Percentiles rank a stretch among this genome's conserved stretches.
Conservation (phyloP, 2,329 filamentous ascomycete genomes). For the Fusarium siculi region DNA sequence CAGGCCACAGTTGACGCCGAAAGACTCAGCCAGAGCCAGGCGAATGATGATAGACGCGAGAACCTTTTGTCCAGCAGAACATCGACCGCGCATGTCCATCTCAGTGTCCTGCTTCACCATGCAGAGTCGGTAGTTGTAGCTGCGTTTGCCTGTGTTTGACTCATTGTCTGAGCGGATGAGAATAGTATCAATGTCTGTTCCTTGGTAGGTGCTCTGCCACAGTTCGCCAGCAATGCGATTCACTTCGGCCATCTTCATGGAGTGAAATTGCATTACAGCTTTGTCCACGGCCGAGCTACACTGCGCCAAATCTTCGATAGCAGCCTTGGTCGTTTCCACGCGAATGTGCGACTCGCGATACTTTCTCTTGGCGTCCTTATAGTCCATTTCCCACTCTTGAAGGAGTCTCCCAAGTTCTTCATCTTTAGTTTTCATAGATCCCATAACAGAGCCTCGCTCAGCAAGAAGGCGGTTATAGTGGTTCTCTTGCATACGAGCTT, state of each 20-base stretch:
- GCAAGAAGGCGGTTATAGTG: slow-evolving; percentile 76
- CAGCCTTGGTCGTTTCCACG: slow-evolving; percentile 90
- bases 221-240: slow-evolving; percentile 94
- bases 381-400: slow-evolving; percentile 85
- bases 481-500: slow-evolving; percentile 75
- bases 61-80: slow-evolving; percentile 96
- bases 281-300: slow-evolving; percentile 89
- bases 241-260: slow-evolving; percentile 97
- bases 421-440: slow-evolving; percentile 85
- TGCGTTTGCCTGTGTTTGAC: slow-evolving; percentile 75
- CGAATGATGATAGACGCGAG: slow-evolving; percentile 98
- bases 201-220: slow-evolving; percentile 97
- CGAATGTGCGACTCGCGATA: slow-evolving; percentile 91
- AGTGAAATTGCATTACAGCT: slow-evolving; percentile 97
- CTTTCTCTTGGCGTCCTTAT: slow-evolving; percentile 80
- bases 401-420: slow-evolving; percentile 78
- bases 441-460: slow-evolving; percentile 78
- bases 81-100: slow-evolving; percentile 99
- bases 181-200: slow-evolving; percentile 96
- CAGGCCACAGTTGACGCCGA: slow-evolving; percentile 93
- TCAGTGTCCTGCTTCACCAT: slow-evolving; percentile 98
- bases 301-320: slow-evolving; percentile 86
- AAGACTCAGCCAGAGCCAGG: slow-evolving; percentile 93
- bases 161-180: slow-evolving; percentile 94
- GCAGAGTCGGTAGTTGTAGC: slow-evolving; percentile 96